Evolutionary conservation across 1,139 yeast genomes (phyloP).

Genomic region (Nadsonia commutata): DNA sequence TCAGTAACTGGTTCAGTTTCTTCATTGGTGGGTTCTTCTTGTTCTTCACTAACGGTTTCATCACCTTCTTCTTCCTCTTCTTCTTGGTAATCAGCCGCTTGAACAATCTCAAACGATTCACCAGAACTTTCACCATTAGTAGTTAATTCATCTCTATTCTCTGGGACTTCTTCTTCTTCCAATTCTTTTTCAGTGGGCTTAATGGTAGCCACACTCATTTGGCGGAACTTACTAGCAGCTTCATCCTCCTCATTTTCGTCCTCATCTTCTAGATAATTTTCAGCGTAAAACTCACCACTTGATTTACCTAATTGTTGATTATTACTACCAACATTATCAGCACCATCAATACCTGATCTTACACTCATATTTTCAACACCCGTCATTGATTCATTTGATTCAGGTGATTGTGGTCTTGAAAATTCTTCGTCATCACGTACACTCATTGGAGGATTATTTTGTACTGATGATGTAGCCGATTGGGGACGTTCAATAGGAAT

Average conservation of each 20-base stretch:
- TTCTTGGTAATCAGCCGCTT: constrained; percentile 1
- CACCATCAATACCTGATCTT: neutral
- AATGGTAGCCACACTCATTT: constrained; percentile 1
- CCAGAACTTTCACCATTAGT: constrained; percentile 2
- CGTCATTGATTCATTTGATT: neutral
- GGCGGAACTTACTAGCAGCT: neutral
- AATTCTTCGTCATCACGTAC: constrained; percentile 66
- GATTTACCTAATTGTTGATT: constrained; percentile 4
- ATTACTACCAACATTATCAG: neutral
- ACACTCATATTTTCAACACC: neutral
- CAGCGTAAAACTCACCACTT: constrained; percentile 5
- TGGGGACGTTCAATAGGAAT: constrained; percentile 52
- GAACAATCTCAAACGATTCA: constrained; percentile 1
- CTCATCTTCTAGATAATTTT: constrained; percentile 4
- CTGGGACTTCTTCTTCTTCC: neutral
- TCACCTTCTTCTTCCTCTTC: constrained; percentile 2
- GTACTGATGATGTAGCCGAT: constrained; percentile 79
- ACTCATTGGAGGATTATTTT: constrained; percentile 80
- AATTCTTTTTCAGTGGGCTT: neutral
- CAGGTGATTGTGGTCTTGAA: constrained; percentile 45
- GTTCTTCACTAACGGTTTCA: constrained; percentile 1
- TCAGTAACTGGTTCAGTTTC: neutral
- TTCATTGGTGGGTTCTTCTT: neutral
- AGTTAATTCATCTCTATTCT: neutral
- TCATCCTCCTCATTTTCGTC: constrained; percentile 1